A percentile compares a stretch with the other conserved stretches of the same genome.
These are phyloP conservation scores for Ulota crispa DNA, from an alignment of 225 moss, liverwort and hornwort species.

Conservation along the genomic window DNA sequence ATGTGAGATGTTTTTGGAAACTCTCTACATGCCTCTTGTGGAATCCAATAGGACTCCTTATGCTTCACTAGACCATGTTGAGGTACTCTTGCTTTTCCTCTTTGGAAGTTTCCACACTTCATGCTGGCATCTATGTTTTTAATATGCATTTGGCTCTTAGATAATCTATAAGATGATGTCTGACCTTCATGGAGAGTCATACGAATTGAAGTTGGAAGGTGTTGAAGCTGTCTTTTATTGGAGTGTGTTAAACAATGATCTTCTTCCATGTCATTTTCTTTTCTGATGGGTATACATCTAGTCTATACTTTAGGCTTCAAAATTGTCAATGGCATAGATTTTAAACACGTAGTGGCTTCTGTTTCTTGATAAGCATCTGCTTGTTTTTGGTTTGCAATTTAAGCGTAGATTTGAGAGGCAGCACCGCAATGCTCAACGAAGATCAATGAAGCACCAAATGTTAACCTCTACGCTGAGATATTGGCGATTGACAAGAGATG, in stretches of 20 bases:
- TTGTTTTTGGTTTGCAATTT: conserved; percentile 8
- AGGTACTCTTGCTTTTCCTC: conserved; percentile 46
- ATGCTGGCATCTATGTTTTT: conserved; percentile 7
- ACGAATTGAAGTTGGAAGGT: background rate
- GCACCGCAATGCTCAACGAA: conserved; percentile 69
- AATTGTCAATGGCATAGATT: background rate
- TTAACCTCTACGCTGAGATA: conserved; percentile 38
- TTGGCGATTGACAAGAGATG: background rate
- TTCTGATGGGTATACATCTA: too few species aligned
- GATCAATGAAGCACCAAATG: conserved; percentile 45
- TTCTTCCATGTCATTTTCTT: too few species aligned
- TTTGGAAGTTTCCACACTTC: conserved; percentile 2
- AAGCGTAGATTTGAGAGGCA: conserved; percentile 77
- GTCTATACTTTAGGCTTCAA: background rate
- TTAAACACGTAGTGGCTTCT: background rate
- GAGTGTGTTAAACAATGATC: too few species aligned
- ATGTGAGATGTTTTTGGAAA: conserved; percentile 69
- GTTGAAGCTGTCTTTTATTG: background rate
- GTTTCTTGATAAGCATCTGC: background rate
- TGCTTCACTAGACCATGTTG: conserved; percentile 82
- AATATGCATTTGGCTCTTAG: background rate
- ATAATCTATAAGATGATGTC: background rate
- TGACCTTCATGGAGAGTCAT: background rate
- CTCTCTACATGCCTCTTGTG: conserved; percentile 67
- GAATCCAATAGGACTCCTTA: conserved; percentile 83